These are phyloP conservation scores for Gypsophila paniculata DNA, from an alignment of 179 eudicot species.

Conservation along the genomic window DNA sequence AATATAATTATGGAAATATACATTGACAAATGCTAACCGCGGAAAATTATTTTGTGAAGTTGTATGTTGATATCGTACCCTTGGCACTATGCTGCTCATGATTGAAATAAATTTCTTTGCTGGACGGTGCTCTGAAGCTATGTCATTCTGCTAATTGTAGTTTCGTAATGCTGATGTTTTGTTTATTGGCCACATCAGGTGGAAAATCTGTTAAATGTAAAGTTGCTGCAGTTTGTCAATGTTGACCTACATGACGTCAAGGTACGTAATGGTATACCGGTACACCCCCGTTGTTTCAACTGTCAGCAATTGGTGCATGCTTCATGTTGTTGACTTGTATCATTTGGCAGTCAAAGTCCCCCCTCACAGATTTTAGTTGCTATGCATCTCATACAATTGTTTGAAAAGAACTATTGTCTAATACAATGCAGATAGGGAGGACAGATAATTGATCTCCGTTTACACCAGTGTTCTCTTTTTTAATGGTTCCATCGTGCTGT, in stretches of 20 bases:
- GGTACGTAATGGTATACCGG: conserved; percentile 47
- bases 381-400: too few relatives aligned
- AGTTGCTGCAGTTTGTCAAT: conserved; percentile 61
- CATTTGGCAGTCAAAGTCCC: too few relatives aligned
- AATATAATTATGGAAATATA: not conserved
- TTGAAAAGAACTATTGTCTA: too few relatives aligned
- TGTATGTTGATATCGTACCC: not conserved
- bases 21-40: not conserved
- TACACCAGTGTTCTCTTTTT: too few relatives aligned
- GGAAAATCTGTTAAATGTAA: conserved; percentile 65
- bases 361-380: too few relatives aligned
- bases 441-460: too few relatives aligned
- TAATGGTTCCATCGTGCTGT: too few relatives aligned
- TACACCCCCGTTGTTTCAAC: not conserved
- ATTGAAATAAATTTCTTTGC: not conserved
- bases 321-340: too few relatives aligned
- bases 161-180: conserved; percentile 13
- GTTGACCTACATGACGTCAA: conserved; percentile 77
- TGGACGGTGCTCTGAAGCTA: not conserved
- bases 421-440: too few relatives aligned
- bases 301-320: too few relatives aligned
- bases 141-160: not conserved
- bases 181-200: conserved; percentile 45
- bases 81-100: not conserved
- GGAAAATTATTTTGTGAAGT: not conserved